Evolutionary conservation across 2,329 filamentous ascomycete species (phyloP).

Genomic region (Calonectria montana): DNA sequence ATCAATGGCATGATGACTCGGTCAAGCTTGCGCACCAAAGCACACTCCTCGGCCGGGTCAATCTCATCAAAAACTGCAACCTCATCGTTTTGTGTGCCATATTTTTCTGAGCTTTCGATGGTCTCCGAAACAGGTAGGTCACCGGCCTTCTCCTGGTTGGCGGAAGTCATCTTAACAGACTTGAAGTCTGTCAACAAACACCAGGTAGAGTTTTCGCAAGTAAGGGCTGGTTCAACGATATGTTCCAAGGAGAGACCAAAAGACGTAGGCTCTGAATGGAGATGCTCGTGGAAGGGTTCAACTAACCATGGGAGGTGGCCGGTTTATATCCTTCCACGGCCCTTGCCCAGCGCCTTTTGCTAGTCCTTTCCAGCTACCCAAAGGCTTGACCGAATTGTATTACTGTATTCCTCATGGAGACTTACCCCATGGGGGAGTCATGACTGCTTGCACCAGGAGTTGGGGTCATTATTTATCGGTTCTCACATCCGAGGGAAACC

Average conservation of each 20-base stretch:
- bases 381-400: neutral
- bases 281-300: no score
- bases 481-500: constrained; percentile 3
- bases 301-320: neutral
- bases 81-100: constrained; percentile 17
- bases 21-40: constrained; percentile 31
- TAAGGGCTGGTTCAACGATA: neutral
- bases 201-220: neutral
- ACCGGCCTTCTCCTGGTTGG: neutral
- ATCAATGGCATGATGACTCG: constrained; percentile 32
- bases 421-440: constrained; percentile 11
- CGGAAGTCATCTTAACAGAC: constrained; percentile 16
- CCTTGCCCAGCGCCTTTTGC: neutral
- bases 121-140: neutral
- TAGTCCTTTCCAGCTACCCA: neutral
- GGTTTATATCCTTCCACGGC: neutral
- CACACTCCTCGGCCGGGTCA: constrained; percentile 28
- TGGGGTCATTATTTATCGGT: constrained; percentile 4
- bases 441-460: neutral
- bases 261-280: neutral
- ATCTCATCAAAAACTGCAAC: constrained; percentile 31
- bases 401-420: neutral
- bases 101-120: constrained; percentile 16
- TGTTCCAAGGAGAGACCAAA: neutral
- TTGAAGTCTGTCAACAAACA: neutral